Percentiles rank a stretch among this genome's conserved stretches.
Conservation (phyloP, 1,139 yeast genomes). For the Magnusiomyces magnusii region DNA sequence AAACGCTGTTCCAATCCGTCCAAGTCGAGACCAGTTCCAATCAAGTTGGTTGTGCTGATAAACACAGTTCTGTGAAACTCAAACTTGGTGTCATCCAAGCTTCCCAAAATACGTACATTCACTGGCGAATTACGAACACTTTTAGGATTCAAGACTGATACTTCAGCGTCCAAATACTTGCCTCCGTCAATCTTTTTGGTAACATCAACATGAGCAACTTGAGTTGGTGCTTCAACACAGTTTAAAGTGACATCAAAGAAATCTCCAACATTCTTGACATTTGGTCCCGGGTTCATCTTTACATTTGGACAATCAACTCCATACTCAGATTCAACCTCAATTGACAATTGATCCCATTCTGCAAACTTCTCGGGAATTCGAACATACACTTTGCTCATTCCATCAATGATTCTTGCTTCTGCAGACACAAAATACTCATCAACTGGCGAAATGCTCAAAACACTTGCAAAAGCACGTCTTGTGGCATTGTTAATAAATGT, state of each 20-base stretch:
- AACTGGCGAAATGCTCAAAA: neutral
- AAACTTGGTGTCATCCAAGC: neutral
- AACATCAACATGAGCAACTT: neutral
- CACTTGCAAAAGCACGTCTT: neutral
- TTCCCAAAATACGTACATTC: neutral
- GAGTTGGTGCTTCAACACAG: neutral
- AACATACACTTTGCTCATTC: neutral
- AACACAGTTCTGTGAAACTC: neutral
- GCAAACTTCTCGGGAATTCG: neutral
- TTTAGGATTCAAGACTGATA: neutral
- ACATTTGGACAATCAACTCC: neutral
- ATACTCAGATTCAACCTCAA: neutral
- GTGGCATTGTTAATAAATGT: neutral
- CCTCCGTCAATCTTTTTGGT: neutral
- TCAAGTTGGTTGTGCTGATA: neutral
- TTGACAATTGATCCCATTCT: neutral
- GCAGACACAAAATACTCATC: neutral
- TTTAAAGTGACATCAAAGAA: neutral
- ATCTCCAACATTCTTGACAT: neutral
- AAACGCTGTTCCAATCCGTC: no score
- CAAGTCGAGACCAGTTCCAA: neutral
- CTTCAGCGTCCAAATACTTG: neutral
- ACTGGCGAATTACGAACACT: neutral
- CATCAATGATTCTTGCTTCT: neutral
- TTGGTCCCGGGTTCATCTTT: neutral